phyloP scores from a whole-genome alignment of 495 filamentous ascomycete species.

The Penicillium subrubescens region DNA sequence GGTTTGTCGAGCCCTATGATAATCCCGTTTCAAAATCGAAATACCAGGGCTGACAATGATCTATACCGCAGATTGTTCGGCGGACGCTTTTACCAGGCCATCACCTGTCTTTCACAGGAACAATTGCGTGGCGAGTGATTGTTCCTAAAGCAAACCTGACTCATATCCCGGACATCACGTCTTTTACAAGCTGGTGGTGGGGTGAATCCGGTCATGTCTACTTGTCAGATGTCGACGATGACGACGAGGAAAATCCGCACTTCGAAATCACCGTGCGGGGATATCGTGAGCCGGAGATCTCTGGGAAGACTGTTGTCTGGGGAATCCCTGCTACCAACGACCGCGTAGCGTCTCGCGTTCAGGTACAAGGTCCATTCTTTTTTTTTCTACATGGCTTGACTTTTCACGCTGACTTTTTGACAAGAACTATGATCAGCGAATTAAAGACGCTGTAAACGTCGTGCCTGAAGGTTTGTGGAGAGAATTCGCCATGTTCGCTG shows the following conservation, averaged over 20 bases:
- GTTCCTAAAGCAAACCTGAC: slow-evolving; percentile 27
- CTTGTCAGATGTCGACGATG: slow-evolving; percentile 45
- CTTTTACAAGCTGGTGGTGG: slow-evolving; percentile 50
- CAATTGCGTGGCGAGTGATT: slow-evolving; percentile 41
- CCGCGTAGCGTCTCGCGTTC: slow-evolving; percentile 32
- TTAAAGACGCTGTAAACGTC: slow-evolving; percentile 34
- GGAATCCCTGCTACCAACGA: slow-evolving; percentile 48
- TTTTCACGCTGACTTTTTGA: neutral
- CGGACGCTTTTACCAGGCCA: slow-evolving; percentile 32
- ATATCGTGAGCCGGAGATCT: slow-evolving; percentile 21
- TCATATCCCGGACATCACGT: slow-evolving; percentile 39
- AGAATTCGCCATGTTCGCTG: slow-evolving; percentile 48
- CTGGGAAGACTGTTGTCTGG: slow-evolving; percentile 46
- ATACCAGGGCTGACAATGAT: neutral
- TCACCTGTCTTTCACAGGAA: slow-evolving; percentile 41
- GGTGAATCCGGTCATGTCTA: slow-evolving; percentile 46
- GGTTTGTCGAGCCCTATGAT: slow-evolving; percentile 25
- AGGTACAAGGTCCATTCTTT: slow-evolving; percentile 16
- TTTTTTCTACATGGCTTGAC: neutral
- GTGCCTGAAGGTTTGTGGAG: slow-evolving; percentile 43
- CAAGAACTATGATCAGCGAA: slow-evolving; percentile 30
- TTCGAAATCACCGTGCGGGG: slow-evolving; percentile 31
- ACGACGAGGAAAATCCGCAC: slow-evolving; percentile 14
- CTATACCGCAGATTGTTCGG: slow-evolving; percentile 1
- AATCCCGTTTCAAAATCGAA: neutral